Base-by-base conservation (phyloP, 2,329 filamentous ascomycete species). In the Dothideomycetes sp. region DNA sequence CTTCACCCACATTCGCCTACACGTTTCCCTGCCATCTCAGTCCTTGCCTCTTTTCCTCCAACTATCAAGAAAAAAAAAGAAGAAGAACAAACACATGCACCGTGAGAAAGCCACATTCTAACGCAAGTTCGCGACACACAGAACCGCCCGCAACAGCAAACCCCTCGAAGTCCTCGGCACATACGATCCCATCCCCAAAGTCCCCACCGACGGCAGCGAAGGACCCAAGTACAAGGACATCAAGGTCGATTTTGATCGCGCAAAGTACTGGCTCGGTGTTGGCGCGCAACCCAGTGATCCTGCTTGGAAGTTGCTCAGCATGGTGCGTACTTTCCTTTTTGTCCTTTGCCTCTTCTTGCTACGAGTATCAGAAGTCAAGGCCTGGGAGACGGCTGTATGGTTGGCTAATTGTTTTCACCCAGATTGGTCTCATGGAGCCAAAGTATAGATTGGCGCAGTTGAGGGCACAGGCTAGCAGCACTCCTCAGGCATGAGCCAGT, bases 221-320 rank as follows among this genome's bases (percentile, higher is more conserved):
- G 20, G 19, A 5, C 28, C 15, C n/a, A 74, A 84, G 42, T 85
- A 83, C 69, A 98, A 98, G 65, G 88, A 96, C 51, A 84, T 98
- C 59, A 80, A 85, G 55, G 73, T 98, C 11, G 91, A 98, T 62
- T 68, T 75, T 6, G 69, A 76, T 50, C 73, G 91, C 45, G 84
- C 89, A 43, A 81, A 82, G 62, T 98, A 98, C 68, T 98, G 91
- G 91, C 73, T 98, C 24, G 91, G 91, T 59, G 89, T 96, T 3
- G 91, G 91, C 1, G 91, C 91, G 42, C 91, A 98, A 66, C 91
- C 91, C 8, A 88, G 83, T 47, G 85, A 95, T 51, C 80, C 84
- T 3, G 84, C 83, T 24, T 94, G 88, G 88, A 74, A 85, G 58
- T 63, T 96, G 53, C 67, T 98, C 52, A 76, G 75, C 42, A 82